These are phyloP conservation scores for Eucalyptus tenuipes DNA, from an alignment of 345 rosid genomes.

Conservation along the genomic window DNA sequence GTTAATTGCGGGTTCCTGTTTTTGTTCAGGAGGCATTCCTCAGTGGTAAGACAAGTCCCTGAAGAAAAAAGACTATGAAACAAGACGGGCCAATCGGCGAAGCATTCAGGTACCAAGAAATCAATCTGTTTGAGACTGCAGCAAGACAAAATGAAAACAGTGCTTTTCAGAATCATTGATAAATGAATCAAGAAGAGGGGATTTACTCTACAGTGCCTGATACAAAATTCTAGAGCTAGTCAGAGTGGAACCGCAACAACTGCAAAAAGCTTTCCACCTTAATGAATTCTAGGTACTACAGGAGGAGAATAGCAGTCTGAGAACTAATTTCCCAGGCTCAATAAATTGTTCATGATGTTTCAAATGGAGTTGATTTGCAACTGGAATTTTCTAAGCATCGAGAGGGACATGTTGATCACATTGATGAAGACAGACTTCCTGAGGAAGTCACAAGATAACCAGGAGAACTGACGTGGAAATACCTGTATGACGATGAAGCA, in stretches of 20 bases:
- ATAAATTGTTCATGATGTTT: background rate
- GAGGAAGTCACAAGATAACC: background rate
- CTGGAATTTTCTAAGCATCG: background rate
- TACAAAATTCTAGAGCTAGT: background rate
- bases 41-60: constrained; percentile 92
- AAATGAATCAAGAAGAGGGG: background rate
- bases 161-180: background rate
- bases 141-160: background rate
- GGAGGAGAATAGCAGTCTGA: background rate
- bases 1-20: constrained; percentile 72
- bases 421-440: background rate
- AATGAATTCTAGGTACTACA: background rate
- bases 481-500: background rate
- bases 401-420: background rate
- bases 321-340: background rate
- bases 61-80: background rate
- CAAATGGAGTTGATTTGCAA: background rate
- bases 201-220: background rate
- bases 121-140: background rate
- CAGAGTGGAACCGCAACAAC: background rate
- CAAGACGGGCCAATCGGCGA: background rate
- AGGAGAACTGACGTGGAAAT: background rate
- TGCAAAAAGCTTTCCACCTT: background rate
- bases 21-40: constrained; percentile 86
- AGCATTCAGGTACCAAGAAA: background rate